Conservation (phyloP, 2,329 filamentous ascomycete genomes). For the Trichothecium sympodiale region DNA sequence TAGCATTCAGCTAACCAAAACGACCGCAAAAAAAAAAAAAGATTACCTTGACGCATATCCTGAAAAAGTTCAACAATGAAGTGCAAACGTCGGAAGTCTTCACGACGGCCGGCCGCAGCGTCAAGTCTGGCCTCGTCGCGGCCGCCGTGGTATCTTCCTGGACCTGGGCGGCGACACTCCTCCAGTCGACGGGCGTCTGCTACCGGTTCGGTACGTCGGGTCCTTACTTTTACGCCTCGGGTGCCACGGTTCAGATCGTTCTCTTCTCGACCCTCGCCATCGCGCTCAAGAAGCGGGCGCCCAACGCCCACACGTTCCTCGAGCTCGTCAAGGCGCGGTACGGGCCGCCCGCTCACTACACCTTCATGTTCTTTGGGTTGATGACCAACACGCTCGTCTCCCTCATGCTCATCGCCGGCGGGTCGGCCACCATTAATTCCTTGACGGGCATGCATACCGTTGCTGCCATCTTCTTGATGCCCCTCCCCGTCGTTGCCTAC, state of each 20-base stretch:
- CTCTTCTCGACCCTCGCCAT: slow-evolving; percentile 87
- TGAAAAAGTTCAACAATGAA: slow-evolving; percentile 53
- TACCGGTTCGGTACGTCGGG: slow-evolving; percentile 65
- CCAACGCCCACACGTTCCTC: slow-evolving; percentile 77
- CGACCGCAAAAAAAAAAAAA: slow-evolving; percentile 3
- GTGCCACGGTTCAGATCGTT: slow-evolving; percentile 79
- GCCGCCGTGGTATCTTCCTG: slow-evolving; percentile 87
- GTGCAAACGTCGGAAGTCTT: slow-evolving; percentile 90
- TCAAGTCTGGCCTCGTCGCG: slow-evolving; percentile 80
- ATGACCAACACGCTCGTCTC: slow-evolving; percentile 83
- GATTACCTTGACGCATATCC: slow-evolving; percentile 59
- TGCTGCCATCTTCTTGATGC: slow-evolving; percentile 75
- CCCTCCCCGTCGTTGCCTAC: slow-evolving; percentile 70
- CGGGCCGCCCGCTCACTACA: slow-evolving; percentile 57
- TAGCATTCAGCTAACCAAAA: background rate
- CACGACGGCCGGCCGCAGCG: slow-evolving; percentile 74
- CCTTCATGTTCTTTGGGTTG: slow-evolving; percentile 73
- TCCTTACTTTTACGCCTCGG: slow-evolving; percentile 44
- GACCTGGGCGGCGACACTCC: slow-evolving; percentile 82
- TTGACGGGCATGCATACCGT: slow-evolving; percentile 43
- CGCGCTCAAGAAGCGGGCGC: slow-evolving; percentile 75
- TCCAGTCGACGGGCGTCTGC: slow-evolving; percentile 71
- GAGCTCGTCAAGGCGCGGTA: slow-evolving; percentile 78
- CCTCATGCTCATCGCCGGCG: slow-evolving; percentile 79
- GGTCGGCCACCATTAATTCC: slow-evolving; percentile 44